Base-by-base conservation (phyloP, 1,284 basidiomycete species). In the Trametes versicolor region DNA sequence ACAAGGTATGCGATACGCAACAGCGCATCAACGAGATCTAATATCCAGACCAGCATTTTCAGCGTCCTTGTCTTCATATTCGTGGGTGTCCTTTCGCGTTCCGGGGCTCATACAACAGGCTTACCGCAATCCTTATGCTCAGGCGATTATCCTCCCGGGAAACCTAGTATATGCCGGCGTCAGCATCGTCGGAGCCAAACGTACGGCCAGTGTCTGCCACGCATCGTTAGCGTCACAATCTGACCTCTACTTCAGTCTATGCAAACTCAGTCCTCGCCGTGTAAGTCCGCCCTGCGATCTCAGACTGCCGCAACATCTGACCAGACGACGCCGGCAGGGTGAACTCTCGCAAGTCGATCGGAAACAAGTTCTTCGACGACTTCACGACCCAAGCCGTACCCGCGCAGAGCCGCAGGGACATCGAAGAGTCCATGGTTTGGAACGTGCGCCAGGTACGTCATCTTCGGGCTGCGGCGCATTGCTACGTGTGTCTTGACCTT, bases 251-350 rank as follows among this genome's bases (percentile, higher is more conserved):
- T 29, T 0, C 41, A 67, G 65, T 67, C 13, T 67, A 67, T 29
- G 65, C 62, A 4, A 67, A 61, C 45, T 67, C 65, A 7, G 59
- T 67, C 1, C 59, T 67, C 5, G 65, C 65, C 3, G 62, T 60
- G 65, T 67, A 27, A 10, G 65, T 62, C 39, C 23, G 8, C 23
- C 27, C 0, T 27, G 4, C 1, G n/a, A 21, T 23, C 25, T 32
- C n/a, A 13, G 0, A 32, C 15, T 10, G 21, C 29, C 19, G 12
- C 6, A 9, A 12, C n/a, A 7, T 12, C 9, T 10, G 17, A 19
- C 6, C 19, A 21, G n/a, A 17, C 29, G 10, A 32, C 32, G 8
- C 12, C 7, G 7, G 10, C 27, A 67, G 66, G 3, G 23, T 67
- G 9, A 67, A 67, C 51, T 57, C 48, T 2, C 61, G 61, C 3